Conservation (phyloP, 176 grass and related monocot species). For the Paspalum notatum region DNA sequence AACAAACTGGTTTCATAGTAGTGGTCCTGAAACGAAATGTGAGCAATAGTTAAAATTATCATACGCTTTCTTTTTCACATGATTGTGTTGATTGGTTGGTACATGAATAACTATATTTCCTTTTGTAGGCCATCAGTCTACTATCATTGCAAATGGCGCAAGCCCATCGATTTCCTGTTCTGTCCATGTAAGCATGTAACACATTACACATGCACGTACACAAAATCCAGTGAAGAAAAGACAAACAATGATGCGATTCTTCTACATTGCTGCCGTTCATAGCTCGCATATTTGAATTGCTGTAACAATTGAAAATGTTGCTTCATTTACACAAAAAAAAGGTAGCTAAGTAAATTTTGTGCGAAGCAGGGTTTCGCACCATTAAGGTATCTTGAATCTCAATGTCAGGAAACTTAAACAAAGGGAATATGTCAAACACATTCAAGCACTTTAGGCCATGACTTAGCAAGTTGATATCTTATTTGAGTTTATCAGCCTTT, state of each 20-base stretch:
- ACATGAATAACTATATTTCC: constrained; percentile 8
- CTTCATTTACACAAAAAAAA: constrained; percentile 30
- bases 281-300: constrained; percentile 6
- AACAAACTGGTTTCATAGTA: constrained; percentile 12
- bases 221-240: neutral
- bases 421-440: neutral
- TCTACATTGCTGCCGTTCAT: constrained; percentile 3
- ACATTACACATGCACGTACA: neutral
- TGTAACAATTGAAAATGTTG: neutral
- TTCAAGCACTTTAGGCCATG: neutral
- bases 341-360: neutral
- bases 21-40: constrained; percentile 41
- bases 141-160: constrained; percentile 36
- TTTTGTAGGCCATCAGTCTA: constrained; percentile 44
- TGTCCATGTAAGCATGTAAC: constrained; percentile 54
- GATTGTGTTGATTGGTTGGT: constrained; percentile 19
- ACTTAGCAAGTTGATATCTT: neutral
- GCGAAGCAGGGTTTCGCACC: neutral
- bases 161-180: neutral
- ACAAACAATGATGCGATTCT: neutral
- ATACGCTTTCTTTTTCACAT: neutral
- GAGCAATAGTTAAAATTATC: neutral
- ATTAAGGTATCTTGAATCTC: constrained; percentile 29
- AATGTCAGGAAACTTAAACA: neutral
- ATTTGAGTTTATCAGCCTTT: constrained; percentile 9